Evolutionary conservation across 345 rosid genomes (phyloP), one percentile per base, ranked within the genome.

Genomic region (Aquilaria malaccensis): DNA sequence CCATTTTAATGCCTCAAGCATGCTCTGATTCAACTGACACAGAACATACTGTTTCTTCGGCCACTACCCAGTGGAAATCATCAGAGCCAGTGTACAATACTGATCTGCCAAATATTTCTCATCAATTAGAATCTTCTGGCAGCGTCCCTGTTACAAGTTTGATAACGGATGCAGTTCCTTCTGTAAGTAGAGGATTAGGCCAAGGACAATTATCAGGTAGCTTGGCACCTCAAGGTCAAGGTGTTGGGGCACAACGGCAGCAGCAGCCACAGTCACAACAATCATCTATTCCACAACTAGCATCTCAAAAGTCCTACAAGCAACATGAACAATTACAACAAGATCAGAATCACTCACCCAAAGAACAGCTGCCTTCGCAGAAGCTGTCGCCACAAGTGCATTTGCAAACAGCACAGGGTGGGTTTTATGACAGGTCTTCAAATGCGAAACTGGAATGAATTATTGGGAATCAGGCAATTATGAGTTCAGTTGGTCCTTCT

Each of bases 371-470:
- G 72, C 77, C 79, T 5, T 60, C 45, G 14, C 80, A 62, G 70
- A 83, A 77, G 56, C 87, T 69, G 62, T 66, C 82, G 56, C 85
- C 84, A 69, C 85, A 78, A 75, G 85, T 78, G 64, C 89, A 82
- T 66, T 76, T 79, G 73, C 89, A 77, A 68, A 74, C 82, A 72
- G 81, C 72, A 43, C 83, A 83, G 68, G 92, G 92, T 60, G 60
- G 76, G 77, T 61, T 72, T 75, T 78, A 72, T 77, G 67, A 79
- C 67, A 78, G 82, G 75, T 85, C 88, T 55, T 75, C 84, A 32
- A 83, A 81, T 72, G 61, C 83, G 64, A 75, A 84, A 74, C 73
- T 77, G 81, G 97, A 85, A 78, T 86, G 82, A 81, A 68, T 51
- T 46, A 65, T 69, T 53, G 58, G 77, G 73, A 76, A 73, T 66